Percentiles rank a stretch among this genome's conserved stretches.
These are phyloP conservation scores for Globisporangium mamillatum DNA, from an alignment of 352 stramenopile species.

Conservation along the genomic window DNA sequence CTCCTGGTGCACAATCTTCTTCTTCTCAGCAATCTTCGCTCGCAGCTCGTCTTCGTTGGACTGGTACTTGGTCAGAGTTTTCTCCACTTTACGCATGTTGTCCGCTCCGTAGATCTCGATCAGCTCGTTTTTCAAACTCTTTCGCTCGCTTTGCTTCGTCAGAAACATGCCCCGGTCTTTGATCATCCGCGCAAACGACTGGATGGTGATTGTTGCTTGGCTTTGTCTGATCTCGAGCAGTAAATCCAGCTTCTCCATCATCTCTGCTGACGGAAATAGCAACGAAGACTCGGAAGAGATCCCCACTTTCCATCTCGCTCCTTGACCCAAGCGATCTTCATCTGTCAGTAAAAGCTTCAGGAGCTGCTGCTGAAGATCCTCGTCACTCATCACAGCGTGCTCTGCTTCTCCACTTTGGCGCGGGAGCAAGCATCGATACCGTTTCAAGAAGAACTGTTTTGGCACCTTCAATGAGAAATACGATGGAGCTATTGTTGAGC, in stretches of 20 bases:
- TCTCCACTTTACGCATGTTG: conserved; percentile 32
- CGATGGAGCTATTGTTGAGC: background rate
- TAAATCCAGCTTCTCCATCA: conserved; percentile 41
- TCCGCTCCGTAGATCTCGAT: conserved; percentile 36
- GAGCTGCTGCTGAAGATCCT: conserved; percentile 20
- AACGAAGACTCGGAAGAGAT: conserved; percentile 21
- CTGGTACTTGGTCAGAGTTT: conserved; percentile 38
- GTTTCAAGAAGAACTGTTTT: conserved; percentile 20
- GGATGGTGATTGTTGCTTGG: conserved; percentile 29
- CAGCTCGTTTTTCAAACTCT: conserved; percentile 35
- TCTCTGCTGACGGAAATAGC: conserved; percentile 26
- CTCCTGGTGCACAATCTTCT: conserved; percentile 22
- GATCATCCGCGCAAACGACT: conserved; percentile 42
- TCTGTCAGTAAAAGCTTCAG: conserved; percentile 16
- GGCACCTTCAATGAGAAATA: conserved; percentile 31
- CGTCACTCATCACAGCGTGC: conserved; percentile 9
- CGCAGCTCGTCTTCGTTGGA: conserved; percentile 39
- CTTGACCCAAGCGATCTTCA: background rate
- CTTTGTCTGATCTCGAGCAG: conserved; percentile 32
- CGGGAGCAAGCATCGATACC: conserved; percentile 30
- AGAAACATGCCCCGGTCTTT: conserved; percentile 26
- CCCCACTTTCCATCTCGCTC: conserved; percentile 5
- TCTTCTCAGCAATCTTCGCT: conserved; percentile 33
- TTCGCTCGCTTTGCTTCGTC: conserved; percentile 28
- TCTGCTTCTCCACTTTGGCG: background rate